Evolutionary conservation across 2,329 filamentous ascomycete genomes (phyloP).

Genomic region (Penicillium olsonii): DNA sequence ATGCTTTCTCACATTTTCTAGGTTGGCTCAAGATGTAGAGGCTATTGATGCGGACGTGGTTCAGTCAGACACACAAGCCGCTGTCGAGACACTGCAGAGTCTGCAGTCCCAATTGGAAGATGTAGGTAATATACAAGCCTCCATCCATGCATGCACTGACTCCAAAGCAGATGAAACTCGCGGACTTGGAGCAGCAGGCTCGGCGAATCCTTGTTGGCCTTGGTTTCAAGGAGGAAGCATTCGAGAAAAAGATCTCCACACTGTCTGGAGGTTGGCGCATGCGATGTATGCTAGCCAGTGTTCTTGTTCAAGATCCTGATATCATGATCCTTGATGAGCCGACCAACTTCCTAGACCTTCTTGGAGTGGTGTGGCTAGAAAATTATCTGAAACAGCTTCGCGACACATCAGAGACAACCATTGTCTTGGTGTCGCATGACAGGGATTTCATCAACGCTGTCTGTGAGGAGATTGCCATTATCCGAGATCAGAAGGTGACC

Average conservation of each 20-base stretch:
- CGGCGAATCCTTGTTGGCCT: conserved; percentile 68
- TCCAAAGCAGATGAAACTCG: conserved; percentile 51
- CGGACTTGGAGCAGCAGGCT: conserved; percentile 66
- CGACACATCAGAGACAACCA: conserved; percentile 58
- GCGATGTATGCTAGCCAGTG: conserved; percentile 65
- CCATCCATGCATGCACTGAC: conserved; percentile 9
- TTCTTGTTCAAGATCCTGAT: conserved; percentile 71
- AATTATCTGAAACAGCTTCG: conserved; percentile 64
- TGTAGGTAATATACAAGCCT: conserved; percentile 39
- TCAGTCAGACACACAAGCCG: conserved; percentile 67
- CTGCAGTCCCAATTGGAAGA: conserved; percentile 69
- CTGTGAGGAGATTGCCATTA: conserved; percentile 72
- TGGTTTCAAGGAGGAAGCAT: conserved; percentile 66
- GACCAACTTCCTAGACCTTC: conserved; percentile 81
- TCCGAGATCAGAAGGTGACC: conserved; percentile 70
- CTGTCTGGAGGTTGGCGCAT: conserved; percentile 79
- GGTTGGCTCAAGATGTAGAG: conserved; percentile 54
- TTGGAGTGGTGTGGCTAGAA: conserved; percentile 84
- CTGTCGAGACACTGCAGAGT: conserved; percentile 68
- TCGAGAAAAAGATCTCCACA: conserved; percentile 61
- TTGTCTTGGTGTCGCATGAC: conserved; percentile 82
- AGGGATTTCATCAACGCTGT: conserved; percentile 76
- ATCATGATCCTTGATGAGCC: conserved; percentile 83
- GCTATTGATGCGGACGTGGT: conserved; percentile 60
- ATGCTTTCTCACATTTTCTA: conserved; percentile 13